phyloP scores from a whole-genome alignment of 2,329 filamentous ascomycete genomes.

The Apiospora kogelbergensis region DNA sequence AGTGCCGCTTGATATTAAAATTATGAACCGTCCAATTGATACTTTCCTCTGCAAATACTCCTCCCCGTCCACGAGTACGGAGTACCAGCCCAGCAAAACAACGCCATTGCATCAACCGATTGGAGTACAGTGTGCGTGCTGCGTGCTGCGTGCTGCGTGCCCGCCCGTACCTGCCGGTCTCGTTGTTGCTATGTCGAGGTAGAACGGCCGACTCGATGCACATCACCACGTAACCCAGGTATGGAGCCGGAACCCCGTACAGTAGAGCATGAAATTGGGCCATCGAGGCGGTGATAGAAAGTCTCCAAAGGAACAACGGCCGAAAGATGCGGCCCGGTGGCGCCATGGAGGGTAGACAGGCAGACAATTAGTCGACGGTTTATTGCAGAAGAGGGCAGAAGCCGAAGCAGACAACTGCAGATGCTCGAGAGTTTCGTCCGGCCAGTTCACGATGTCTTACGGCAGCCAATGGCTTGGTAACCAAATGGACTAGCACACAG shows the following conservation, averaged over 20 bases:
- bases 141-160: no score
- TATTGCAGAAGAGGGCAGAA: background rate
- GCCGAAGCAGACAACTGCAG: background rate
- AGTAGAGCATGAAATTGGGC: background rate
- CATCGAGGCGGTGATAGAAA: background rate
- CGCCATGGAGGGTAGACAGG: background rate
- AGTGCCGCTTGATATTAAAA: slow-evolving; percentile 62
- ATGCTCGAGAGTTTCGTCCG: background rate
- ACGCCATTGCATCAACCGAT: background rate
- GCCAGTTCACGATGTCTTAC: background rate
- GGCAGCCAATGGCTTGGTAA: background rate
- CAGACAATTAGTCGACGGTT: background rate
- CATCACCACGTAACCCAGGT: background rate
- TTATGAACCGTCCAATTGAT: slow-evolving; percentile 17
- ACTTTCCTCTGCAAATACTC: background rate
- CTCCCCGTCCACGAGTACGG: background rate
- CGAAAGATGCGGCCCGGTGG: background rate
- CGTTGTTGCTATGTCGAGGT: background rate
- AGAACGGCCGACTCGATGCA: background rate
- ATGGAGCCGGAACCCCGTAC: background rate
- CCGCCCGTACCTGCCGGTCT: background rate
- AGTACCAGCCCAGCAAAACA: background rate
- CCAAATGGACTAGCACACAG: background rate
- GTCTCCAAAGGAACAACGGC: background rate
- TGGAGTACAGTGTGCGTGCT: background rate